phyloP scores from a whole-genome alignment of 345 rosid genomes.

The Tarenaya hassleriana region DNA sequence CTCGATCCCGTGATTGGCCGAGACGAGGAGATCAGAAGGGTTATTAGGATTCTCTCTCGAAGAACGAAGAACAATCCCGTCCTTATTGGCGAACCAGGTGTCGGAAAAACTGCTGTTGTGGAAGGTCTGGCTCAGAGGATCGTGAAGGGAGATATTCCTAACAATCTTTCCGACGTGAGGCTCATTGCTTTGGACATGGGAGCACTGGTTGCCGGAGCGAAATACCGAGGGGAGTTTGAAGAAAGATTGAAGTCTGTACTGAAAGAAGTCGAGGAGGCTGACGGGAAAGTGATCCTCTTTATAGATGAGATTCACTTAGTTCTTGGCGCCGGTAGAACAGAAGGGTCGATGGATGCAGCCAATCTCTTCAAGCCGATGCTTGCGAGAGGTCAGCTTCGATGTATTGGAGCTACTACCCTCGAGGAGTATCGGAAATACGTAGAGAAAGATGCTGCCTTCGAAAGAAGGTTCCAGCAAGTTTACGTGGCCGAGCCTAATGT shows the following conservation, averaged over 20 bases:
- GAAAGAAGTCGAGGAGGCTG: conserved; percentile 93
- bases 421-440: conserved; percentile 94
- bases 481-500: conserved; percentile 94
- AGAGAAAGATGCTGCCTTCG: conserved; percentile 96
- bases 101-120: conserved; percentile 91
- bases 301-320: conserved; percentile 96
- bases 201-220: conserved; percentile 77
- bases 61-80: conserved; percentile 94
- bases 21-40: conserved; percentile 69
- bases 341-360: conserved; percentile 98
- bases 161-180: conserved; percentile 79
- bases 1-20: conserved; percentile 72
- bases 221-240: conserved; percentile 86
- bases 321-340: conserved; percentile 86
- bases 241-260: conserved; percentile 74
- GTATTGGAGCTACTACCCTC: conserved; percentile 89
- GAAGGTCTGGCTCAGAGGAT: conserved; percentile 94
- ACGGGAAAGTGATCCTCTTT: conserved; percentile 86
- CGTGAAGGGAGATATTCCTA: conserved; percentile 81
- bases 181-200: conserved; percentile 88
- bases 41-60: conserved; percentile 73
- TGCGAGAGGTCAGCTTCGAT: conserved; percentile 88
- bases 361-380: conserved; percentile 93
- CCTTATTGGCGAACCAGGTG: conserved; percentile 93
- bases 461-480: conserved; percentile 88